Conservation (phyloP, 2,329 filamentous ascomycete species). For the Xylaria digitata region DNA sequence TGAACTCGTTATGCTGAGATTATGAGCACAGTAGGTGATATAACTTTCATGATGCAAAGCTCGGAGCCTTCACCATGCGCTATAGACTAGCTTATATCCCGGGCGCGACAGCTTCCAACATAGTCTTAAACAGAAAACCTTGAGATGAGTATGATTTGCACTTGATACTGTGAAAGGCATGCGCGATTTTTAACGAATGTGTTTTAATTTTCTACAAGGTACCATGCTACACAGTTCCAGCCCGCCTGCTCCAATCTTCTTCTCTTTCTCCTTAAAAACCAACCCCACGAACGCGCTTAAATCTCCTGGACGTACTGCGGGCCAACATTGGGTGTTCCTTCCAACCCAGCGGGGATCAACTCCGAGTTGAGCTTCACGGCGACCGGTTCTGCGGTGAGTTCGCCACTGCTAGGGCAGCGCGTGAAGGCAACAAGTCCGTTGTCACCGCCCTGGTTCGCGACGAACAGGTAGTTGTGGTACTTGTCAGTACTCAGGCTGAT, state of each 20-base stretch:
- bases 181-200: background rate
- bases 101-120: background rate
- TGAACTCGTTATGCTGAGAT: too few relatives aligned
- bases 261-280: background rate
- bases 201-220: too few relatives aligned
- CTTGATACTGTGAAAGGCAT: background rate
- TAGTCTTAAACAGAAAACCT: background rate
- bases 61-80: too few relatives aligned
- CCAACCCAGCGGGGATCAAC: conserved; percentile 36
- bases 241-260: background rate
- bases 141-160: background rate
- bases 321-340: conserved; percentile 38
- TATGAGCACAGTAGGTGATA: too few relatives aligned
- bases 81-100: too few relatives aligned
- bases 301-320: conserved; percentile 49
- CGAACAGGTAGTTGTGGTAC: conserved; percentile 54
- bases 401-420: conserved; percentile 43
- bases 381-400: conserved; percentile 35
- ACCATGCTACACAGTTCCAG: background rate
- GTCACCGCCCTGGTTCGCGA: conserved; percentile 60
- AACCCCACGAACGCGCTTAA: conserved; percentile 11
- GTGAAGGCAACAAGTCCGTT: conserved; percentile 55
- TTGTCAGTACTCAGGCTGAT: conserved; percentile 55
- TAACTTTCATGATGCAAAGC: too few relatives aligned
- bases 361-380: conserved; percentile 30